Evolutionary conservation across 179 eudicot genomes (phyloP), one percentile per base, ranked within the genome.

Genomic region (Dionaea muscipula): DNA sequence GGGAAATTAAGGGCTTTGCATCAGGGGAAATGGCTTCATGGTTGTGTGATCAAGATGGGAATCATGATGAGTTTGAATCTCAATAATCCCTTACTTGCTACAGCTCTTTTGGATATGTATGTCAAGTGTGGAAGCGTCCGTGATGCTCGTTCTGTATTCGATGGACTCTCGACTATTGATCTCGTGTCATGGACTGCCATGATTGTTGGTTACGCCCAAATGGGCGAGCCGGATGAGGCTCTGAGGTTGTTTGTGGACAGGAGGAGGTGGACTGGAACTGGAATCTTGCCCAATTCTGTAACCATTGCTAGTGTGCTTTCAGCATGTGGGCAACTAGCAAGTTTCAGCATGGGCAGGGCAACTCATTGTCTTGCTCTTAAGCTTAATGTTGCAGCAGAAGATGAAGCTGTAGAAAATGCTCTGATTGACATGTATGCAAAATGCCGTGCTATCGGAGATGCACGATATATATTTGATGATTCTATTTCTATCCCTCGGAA

Each of bases 11-110:
- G 86, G 47, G 81, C 89, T 74, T 70, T 89, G 45, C 97, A 86
- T 78, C 95, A 89, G 66, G 97, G 97, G 54, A 85, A 72, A 56
- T 89, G 95, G 95, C 71, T 81, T 65, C 97, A 89, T 64, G 95
- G 97, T 47, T 74, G 63, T 61, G n/a, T 78, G 46, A 75, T 83
- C 23, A 85, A 83, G 75, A 74, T 61, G 21, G 91, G 86, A 24
- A 73, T 76, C 24, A 49, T 62, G 67, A 26, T 72, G 44, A 72
- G n/a, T n/a, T n/a, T n/a, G n/a, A n/a, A n/a, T n/a, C n/a, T n/a
- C n/a, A n/a, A n/a, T n/a, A n/a, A 74, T 72, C 62, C 83, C 12
- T 67, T 68, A 54, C 57, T 89, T 36, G 67, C 78, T n/a, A 71
- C 89, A 1, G 60, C 84, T 37, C 76, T 89, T 56, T 51, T 84